phyloP scores from a whole-genome alignment of 2,329 filamentous ascomycete species.

The Thielaviopsis euricoi region DNA sequence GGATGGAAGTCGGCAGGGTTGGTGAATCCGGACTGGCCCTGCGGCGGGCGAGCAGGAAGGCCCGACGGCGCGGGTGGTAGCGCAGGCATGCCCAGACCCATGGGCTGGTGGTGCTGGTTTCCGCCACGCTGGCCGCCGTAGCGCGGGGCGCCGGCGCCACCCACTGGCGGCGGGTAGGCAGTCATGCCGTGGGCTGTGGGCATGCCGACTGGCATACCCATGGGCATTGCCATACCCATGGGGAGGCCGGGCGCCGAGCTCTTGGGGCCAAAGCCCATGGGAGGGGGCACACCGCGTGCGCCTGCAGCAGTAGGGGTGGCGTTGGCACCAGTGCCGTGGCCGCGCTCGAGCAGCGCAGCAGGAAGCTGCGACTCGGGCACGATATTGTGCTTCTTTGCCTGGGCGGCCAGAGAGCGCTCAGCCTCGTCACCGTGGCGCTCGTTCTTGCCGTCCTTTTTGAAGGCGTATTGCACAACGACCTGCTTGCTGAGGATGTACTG shows the following conservation, averaged over 20 bases:
- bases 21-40: constrained; percentile 27
- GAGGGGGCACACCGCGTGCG: constrained; percentile 13
- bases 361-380: constrained; percentile 64
- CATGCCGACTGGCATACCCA: constrained; percentile 16
- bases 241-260: constrained; percentile 16
- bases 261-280: constrained; percentile 21
- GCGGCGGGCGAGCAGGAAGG: constrained; percentile 32
- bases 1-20: constrained; percentile 34
- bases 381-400: constrained; percentile 90
- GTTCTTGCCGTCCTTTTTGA: constrained; percentile 98
- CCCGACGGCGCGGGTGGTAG: constrained; percentile 34
- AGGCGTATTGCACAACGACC: constrained; percentile 91
- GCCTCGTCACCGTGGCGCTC: constrained; percentile 90
- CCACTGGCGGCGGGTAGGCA: neutral
- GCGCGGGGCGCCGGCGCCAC: constrained; percentile 1
- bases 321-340: constrained; percentile 14
- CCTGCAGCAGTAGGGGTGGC: constrained; percentile 14
- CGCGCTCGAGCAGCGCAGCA: constrained; percentile 44
- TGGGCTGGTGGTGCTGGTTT: constrained; percentile 13
- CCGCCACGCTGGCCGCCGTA: constrained; percentile 1
- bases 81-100: constrained; percentile 14
- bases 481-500: constrained; percentile 97
- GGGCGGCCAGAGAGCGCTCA: constrained; percentile 76
- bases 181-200: constrained; percentile 21
- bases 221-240: constrained; percentile 11